Evolutionary conservation across 805 yeast genomes (phyloP).

Genomic region (Kregervanrija pseudodelftensis): DNA sequence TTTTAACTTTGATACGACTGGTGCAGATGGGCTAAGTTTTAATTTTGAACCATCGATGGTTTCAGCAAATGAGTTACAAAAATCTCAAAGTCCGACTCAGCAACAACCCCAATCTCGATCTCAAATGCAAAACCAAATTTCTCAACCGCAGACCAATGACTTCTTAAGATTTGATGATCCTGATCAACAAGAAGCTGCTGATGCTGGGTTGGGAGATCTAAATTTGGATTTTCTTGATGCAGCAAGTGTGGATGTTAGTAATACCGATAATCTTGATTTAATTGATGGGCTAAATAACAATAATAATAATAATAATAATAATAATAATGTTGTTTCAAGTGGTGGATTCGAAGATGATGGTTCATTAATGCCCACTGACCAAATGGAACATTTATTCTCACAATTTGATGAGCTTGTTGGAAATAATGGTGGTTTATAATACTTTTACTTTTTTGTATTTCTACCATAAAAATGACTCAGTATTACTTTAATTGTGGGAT

Average conservation of each 20-base stretch:
- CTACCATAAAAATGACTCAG: not conserved
- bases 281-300: constrained; percentile 8
- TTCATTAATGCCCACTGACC: constrained; percentile 22
- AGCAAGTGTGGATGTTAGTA: constrained; percentile 5
- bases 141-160: constrained; percentile 1
- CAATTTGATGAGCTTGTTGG: constrained; percentile 27
- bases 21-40: not conserved
- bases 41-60: not conserved
- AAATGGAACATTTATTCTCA: constrained; percentile 26
- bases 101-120: constrained; percentile 1
- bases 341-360: constrained; percentile 7
- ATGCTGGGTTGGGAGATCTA: constrained; percentile 19
- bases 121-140: constrained; percentile 4
- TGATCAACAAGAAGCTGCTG: constrained; percentile 4
- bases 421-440: constrained; percentile 7
- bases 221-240: constrained; percentile 21
- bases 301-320: constrained; percentile 1
- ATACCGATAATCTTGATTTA: constrained; percentile 8
- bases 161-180: constrained; percentile 1
- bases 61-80: not conserved
- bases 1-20: constrained; percentile 16
- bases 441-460: not conserved
- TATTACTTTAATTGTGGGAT: constrained; percentile 2
- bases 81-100: constrained; percentile 1
- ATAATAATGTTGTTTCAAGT: not conserved